These are phyloP conservation scores for Ceratobasidium sp. DNA, from an alignment of 1,284 basidiomycete genomes.

Conservation along the genomic window DNA sequence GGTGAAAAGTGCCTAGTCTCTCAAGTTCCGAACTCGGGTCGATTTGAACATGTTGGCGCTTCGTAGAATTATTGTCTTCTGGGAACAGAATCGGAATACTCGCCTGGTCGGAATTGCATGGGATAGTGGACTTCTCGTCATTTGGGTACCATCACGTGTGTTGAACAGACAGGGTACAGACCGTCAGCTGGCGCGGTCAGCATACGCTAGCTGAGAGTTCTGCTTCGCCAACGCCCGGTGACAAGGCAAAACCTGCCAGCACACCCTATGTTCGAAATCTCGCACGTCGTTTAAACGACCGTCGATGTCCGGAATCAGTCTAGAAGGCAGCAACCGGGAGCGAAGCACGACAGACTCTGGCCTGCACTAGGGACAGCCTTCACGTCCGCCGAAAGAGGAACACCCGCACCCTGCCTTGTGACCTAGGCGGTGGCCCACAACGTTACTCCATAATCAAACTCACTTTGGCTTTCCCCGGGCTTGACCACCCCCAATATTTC, in stretches of 20 bases:
- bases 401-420: slow-evolving; percentile 14
- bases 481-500: slow-evolving; percentile 9
- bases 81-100: slow-evolving; percentile 7
- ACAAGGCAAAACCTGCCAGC: slow-evolving; percentile 7
- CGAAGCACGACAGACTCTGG: slow-evolving; percentile 20
- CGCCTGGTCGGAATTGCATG: slow-evolving; percentile 13
- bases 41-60: slow-evolving; percentile 16
- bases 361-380: slow-evolving; percentile 5
- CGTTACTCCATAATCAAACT: slow-evolving; percentile 26
- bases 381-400: slow-evolving; percentile 22
- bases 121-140: slow-evolving; percentile 8
- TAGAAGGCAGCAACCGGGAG: slow-evolving; percentile 17
- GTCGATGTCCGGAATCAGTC: slow-evolving; percentile 15
- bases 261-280: slow-evolving; percentile 12
- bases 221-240: slow-evolving; percentile 12
- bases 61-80: slow-evolving; percentile 9
- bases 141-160: slow-evolving; percentile 23
- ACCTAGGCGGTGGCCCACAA: background rate
- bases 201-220: background rate
- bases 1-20: slow-evolving; percentile 16
- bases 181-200: slow-evolving; percentile 11
- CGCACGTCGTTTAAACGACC: background rate
- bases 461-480: slow-evolving; percentile 35
- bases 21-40: slow-evolving; percentile 22
- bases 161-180: background rate